Evolutionary conservation across 2,329 filamentous ascomycete genomes (phyloP).

Genomic region (Zasmidium citrigriseum): DNA sequence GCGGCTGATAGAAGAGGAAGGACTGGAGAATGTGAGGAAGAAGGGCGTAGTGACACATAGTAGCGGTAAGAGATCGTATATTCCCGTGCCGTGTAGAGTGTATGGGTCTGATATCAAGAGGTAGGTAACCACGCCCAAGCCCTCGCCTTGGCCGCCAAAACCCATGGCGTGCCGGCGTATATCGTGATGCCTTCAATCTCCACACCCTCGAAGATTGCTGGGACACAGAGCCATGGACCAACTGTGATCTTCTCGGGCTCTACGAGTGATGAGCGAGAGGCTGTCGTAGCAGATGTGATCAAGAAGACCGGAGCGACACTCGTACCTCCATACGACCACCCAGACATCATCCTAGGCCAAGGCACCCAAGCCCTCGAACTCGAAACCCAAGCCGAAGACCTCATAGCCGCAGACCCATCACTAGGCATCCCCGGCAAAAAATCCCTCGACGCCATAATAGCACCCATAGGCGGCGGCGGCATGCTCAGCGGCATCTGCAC

Average conservation of each 20-base stretch:
- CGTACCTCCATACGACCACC: slow-evolving; percentile 89
- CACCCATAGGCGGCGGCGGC: slow-evolving; percentile 85
- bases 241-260: slow-evolving; percentile 78
- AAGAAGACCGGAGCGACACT: slow-evolving; percentile 72
- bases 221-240: slow-evolving; percentile 76
- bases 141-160: slow-evolving; percentile 77
- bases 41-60: slow-evolving; percentile 87
- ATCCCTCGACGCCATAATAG: slow-evolving; percentile 60
- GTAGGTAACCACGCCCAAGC: slow-evolving; percentile 93
- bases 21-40: slow-evolving; percentile 57
- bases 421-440: slow-evolving; percentile 27
- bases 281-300: slow-evolving; percentile 69
- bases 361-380: slow-evolving; percentile 87
- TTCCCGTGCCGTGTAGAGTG: background rate
- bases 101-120: slow-evolving; percentile 4
- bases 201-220: slow-evolving; percentile 82
- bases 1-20: slow-evolving; percentile 64
- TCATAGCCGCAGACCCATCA: slow-evolving; percentile 46
- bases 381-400: slow-evolving; percentile 66
- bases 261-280: slow-evolving; percentile 79
- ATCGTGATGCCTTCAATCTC: slow-evolving; percentile 92
- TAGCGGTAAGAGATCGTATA: slow-evolving; percentile 60
- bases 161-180: slow-evolving; percentile 73
- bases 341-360: slow-evolving; percentile 87
- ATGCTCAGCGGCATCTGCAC: slow-evolving; percentile 83